Evolutionary conservation across 2,329 filamentous ascomycete species (phyloP), one percentile per base, ranked within the genome.

Genomic region (Neobulgaria alba): DNA sequence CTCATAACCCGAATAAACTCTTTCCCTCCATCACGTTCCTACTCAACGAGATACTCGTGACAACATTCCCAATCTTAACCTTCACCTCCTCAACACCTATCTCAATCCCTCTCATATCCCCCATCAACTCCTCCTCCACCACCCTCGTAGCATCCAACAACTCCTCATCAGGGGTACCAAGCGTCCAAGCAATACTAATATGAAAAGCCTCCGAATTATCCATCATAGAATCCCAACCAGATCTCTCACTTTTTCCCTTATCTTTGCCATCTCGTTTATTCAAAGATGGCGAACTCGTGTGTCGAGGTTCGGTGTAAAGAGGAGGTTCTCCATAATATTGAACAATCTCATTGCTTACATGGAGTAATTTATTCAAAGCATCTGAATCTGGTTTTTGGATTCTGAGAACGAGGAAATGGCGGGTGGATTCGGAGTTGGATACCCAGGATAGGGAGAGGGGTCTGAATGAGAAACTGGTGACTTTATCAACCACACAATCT

Each of bases 141-240:
- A 48, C 43, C 3, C 58, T 52, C 0, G 68, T 72, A 18, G 54
- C 55, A 36, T 59, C 47, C 12, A 56, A 54, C 10, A 72, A 55
- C 23, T 71, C 67, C 3, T 63, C 43, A 4, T 61, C 66, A 0
- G 77, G 79, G 31, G 66, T 59, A 8, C 67, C 61, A 47, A 90
- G 69, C 1, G 75, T 82, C 92, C 90, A 96, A 0, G 82, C 92
- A 41, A 98, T 77, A 33, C 88, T 95, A 45, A 96, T 67, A 62
- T 98, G 92, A 57, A 95, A 95, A 16, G 73, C 76, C 36, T 69
- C 61, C 3, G 71, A 71, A 39, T 61, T 60, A 51, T 77, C 69
- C 23, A 54, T 41, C 5, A 53, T 19, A 33, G 20, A 19, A 8
- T 58, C 58, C 10, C 10, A 3, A n/a, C n/a, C n/a, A n/a, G n/a